Conservation (phyloP, 2,329 filamentous ascomycete genomes). For the Hypoxylon sp. region DNA sequence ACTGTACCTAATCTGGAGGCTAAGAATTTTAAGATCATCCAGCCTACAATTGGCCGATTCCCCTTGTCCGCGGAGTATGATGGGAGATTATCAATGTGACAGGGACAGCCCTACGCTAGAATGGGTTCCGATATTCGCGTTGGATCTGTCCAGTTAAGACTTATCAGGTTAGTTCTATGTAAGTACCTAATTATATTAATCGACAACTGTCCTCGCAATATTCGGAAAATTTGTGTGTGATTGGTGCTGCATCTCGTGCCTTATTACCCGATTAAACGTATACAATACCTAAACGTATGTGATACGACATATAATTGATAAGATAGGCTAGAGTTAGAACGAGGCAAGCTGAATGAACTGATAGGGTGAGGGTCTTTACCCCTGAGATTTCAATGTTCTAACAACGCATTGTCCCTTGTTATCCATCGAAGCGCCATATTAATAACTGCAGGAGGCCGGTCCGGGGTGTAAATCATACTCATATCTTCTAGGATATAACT, state of each 20-base stretch:
- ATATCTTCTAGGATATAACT: neutral
- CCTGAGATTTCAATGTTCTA: slow-evolving; percentile 16
- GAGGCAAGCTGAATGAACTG: slow-evolving; percentile 33
- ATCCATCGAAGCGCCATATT: slow-evolving; percentile 6
- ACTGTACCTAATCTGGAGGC: slow-evolving; percentile 36
- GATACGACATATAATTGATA: neutral
- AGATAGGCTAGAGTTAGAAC: slow-evolving; percentile 8
- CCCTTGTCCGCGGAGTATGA: slow-evolving; percentile 18
- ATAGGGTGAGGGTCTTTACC: slow-evolving; percentile 17
- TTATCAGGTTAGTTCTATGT: slow-evolving; percentile 29
- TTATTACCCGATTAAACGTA: slow-evolving; percentile 4
- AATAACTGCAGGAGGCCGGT: neutral
- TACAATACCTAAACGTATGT: neutral
- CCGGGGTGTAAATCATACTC: neutral
- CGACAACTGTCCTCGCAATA: neutral
- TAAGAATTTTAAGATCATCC: slow-evolving; percentile 39
- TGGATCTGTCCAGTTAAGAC: slow-evolving; percentile 6
- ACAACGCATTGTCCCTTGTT: slow-evolving; percentile 4
- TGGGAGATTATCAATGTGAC: slow-evolving; percentile 28
- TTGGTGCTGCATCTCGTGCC: slow-evolving; percentile 11
- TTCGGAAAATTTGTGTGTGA: slow-evolving; percentile 5
- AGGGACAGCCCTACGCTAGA: slow-evolving; percentile 30
- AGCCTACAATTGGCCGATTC: slow-evolving; percentile 32
- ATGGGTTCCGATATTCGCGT: slow-evolving; percentile 16
- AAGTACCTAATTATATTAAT: slow-evolving; percentile 31